Base-by-base conservation (phyloP, 441 rosid genomes). In the Erodium moschatum region DNA sequence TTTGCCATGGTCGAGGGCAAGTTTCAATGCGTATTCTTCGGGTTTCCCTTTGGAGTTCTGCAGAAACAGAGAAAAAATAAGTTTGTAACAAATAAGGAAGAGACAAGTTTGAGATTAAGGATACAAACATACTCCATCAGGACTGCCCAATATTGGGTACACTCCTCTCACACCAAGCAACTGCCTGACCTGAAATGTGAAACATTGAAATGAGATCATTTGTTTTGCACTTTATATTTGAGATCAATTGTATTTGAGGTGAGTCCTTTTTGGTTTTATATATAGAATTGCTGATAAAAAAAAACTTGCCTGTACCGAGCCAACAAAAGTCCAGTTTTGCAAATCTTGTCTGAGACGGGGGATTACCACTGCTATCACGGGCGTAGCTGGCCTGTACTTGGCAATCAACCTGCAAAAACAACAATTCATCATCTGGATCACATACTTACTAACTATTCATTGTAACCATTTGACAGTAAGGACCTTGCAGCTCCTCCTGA, bases 401-500 rank as follows among this genome's bases (percentile, higher is more conserved):
- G 78, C 74, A 16, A 75, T 63, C 66, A 75, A 63, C 74, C 78
- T 75, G 50, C 48, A 6, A 50, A 63, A 13, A 35, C 7, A 68
- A 13, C n/a, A 19, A 8, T 21, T 15, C 5, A 38, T 11, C 27
- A 10, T 65, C 40, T 54, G 0, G 50, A 31, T 31, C 6, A 5
- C 1, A 31, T 2, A 44, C 27, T 24, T 2, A 0, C 27, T 24
- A 24, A 24, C 44, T 5, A 9, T 38, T 38, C 10, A 6, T 38
- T 38, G 44, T 1, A 9, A 9, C 27, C 27, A 42, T 1, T 6
- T 42, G 48, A 11, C 11, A 44, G 50, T 44, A 12, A 31, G 58
- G 29, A 75, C 78, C 74, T 75, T 27, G 78, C 78, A 8, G 78
- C 78, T 67, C 69, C 69, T 11, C 78, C 78, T 0, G 78, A 75